Base-by-base conservation (phyloP, 495 filamentous ascomycete genomes). In the Tuber indicum region DNA sequence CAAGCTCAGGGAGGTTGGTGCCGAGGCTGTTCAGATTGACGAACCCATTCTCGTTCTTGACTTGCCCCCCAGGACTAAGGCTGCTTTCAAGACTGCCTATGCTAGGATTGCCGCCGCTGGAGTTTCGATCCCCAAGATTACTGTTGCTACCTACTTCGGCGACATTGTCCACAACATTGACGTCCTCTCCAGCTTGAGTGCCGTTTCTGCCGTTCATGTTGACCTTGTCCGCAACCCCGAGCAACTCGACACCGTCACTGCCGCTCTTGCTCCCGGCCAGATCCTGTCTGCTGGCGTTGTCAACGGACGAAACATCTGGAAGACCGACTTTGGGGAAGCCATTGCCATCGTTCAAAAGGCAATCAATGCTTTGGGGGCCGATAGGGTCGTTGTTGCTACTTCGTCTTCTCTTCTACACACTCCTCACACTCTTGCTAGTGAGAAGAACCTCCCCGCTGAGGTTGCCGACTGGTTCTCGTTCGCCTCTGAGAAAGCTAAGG, bases 251-350 rank as follows among this genome's bases (percentile, higher is more conserved):
- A 89, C 89, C 72, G 92, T 97, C 83, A 84, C 92, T 74, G 87
- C 85, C 78, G 89, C 91, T 79, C 90, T 97, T 74, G 93, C 94
- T 82, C 88, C 92, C 78, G 91, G 92, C 83, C 96, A 97, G 87
- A 86, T 90, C 75, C 92, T 99, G 76, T 98, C 96, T 75, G 90
- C 89, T 81, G 96, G 96, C 91, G 91, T 99, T 81, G 96, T 99
- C 79, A 94, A 98, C 83, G 96, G 96, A 82, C 93, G 96, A 84
- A 99, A 99, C 89, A 99, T 99, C 90, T 99, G 96, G 96, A 98
- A 99, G 93, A 97, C 93, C 86, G 93, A 97, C 90, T 92, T 97
- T 86, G 90, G 94, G 89, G 89, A 89, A 82, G 93, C 95, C 79
- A 94, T 98, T 81, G 93, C 92, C 87, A 89, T 89, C 82, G 91